A percentile compares a stretch with the other conserved stretches of the same genome.
These are phyloP conservation scores for Komagataella pastoris DNA, from an alignment of 805 yeast genomes.

Conservation along the genomic window DNA sequence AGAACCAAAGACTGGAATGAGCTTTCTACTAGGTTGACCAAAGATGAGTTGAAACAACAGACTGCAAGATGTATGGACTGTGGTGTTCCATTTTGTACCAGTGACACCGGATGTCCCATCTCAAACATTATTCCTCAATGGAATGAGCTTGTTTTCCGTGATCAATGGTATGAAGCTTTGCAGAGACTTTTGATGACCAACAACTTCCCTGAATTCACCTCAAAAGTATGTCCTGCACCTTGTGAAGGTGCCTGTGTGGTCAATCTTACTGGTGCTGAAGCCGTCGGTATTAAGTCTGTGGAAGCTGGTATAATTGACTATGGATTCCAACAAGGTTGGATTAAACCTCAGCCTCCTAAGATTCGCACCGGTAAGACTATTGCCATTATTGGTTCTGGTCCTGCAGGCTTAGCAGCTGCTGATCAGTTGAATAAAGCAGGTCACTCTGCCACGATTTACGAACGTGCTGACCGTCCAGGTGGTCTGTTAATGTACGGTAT, in stretches of 20 bases:
- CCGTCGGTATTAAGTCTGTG: conserved; percentile 92
- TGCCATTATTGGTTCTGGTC: conserved; percentile 93
- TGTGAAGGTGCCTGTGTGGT: conserved; percentile 90
- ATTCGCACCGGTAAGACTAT: conserved; percentile 74
- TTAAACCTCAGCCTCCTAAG: conserved; percentile 68
- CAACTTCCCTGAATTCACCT: conserved; percentile 97
- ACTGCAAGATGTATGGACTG: conserved; percentile 99
- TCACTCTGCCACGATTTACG: conserved; percentile 82
- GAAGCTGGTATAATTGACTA: conserved; percentile 95
- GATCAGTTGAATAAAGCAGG: conserved; percentile 97
- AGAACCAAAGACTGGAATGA: conserved; percentile 91
- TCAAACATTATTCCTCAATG: conserved; percentile 96
- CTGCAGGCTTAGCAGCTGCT: conserved; percentile 93
- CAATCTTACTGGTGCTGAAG: conserved; percentile 83
- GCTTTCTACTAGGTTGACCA: conserved; percentile 64
- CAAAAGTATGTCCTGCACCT: conserved; percentile 98
- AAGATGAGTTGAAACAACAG: conserved; percentile 79
- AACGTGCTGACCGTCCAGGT: conserved; percentile 91
- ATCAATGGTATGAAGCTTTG: conserved; percentile 89
- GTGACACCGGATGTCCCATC: conserved; percentile 96
- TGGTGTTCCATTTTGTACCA: conserved; percentile 98
- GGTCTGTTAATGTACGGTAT: conserved; percentile 98
- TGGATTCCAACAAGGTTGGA: conserved; percentile 96
- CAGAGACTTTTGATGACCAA: conserved; percentile 89
- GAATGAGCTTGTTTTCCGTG: conserved; percentile 92